phyloP scores from a whole-genome alignment of 306 rosid genomes.

The Cajanus cajan region DNA sequence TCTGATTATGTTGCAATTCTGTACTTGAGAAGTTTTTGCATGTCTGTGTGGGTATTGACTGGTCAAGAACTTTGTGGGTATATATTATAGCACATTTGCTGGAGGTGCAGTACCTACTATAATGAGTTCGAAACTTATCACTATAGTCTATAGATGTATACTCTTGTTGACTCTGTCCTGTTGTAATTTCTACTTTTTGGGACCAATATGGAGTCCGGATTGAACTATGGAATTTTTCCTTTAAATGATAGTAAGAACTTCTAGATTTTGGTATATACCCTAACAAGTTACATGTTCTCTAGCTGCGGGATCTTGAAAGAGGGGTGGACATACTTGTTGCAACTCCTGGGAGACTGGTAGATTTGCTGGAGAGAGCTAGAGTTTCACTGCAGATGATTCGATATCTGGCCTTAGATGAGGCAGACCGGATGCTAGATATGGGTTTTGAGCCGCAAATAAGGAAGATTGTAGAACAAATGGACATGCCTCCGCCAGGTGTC shows the following conservation, averaged over 20 bases:
- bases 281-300: constrained; percentile 32
- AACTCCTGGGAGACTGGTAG: constrained; percentile 89
- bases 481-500: constrained; percentile 75
- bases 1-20: neutral
- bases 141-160: neutral
- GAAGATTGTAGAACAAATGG: constrained; percentile 77
- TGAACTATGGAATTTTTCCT: neutral
- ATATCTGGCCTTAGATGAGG: constrained; percentile 77
- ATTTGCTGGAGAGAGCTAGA: constrained; percentile 79
- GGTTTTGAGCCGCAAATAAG: constrained; percentile 82
- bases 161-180: neutral
- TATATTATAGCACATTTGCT: neutral
- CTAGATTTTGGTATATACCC: neutral
- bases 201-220: neutral
- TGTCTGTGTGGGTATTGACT: neutral
- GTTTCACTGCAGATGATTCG: constrained; percentile 72
- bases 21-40: neutral
- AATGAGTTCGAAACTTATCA: neutral
- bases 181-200: neutral
- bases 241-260: neutral
- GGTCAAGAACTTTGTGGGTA: neutral
- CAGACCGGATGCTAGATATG: constrained; percentile 83
- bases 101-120: neutral
- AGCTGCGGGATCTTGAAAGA: constrained; percentile 80
- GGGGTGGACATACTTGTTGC: constrained; percentile 90